Evolutionary conservation across 176 grass and related monocot genomes (phyloP), one percentile per base, ranked within the genome.

Genomic region (Oryza meridionalis): DNA sequence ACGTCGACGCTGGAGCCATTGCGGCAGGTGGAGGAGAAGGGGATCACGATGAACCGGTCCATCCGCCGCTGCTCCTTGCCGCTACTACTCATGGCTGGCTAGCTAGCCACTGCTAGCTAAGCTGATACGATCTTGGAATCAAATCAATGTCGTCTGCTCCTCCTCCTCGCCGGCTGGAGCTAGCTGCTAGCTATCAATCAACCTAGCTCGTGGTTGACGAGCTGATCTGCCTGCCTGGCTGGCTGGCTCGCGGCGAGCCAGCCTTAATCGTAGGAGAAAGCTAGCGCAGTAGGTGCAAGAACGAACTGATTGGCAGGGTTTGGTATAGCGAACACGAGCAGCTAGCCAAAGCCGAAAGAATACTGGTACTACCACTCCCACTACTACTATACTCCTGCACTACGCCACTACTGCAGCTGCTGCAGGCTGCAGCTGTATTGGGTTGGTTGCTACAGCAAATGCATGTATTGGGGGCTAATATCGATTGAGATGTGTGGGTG

Each of bases 1-100:
- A 97, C 90, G 33, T 91, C 88, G 59, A 97, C 83, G 84, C 92
- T 97, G 65, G 94, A 91, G 4, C 87, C 81, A 58, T 84, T 92
- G 58, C 81, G 84, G 78, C 94, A 97, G 63, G 86, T 82, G 38
- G 87, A 84, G 16, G 94, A 92, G 92, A 97, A 97, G 47, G 92
- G 92, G 83, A 97, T 87, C 88, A 86, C 73, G 72, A 92, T 89
- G 82, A 97, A 94, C 27, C 92, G 82, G 19, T 88, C 91, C 61
- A 80, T 90, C 29, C 91, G 66, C 29, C 69, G 80, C 86, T 90
- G 86, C 3, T 90, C 84, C 85, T 58, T 69, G 75, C 67, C 53
- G 3, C 53, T 78, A 70, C 61, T 62, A 62, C 58, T 78, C 91
- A 93, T 90, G 72, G 25, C 72, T 9, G n/a, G 25, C 40, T 0